Evolutionary conservation across 768 basidiomycete genomes (phyloP), one percentile per base, ranked within the genome.

Genomic region (Favolaschia claudopus): DNA sequence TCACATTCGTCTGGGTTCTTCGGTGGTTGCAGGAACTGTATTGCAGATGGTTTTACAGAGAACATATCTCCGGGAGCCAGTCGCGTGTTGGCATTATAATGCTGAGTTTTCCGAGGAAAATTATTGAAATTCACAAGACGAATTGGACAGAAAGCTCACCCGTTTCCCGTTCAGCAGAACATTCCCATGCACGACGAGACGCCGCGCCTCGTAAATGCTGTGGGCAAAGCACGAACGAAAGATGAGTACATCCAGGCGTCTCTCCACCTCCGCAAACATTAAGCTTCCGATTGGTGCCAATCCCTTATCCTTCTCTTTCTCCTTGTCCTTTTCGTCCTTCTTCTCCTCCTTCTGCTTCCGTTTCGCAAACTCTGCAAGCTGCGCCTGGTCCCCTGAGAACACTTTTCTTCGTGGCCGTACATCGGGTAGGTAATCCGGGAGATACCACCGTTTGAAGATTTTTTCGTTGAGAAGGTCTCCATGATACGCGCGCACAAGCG

Each of bases 201-300:
- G 77, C 65, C 95, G 81, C 4, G 97, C 97, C 66, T 94, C 89
- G 73, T 95, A 97, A 43, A 96, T 90, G 69, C 92, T 95, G 60
- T 87, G 84, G 27, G 89, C 90, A 65, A 99, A 89, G 71, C 96
- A 96, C 54, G 86, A 85, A 44, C 96, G 80, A 76, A 98, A 99
- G 46, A 99, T 76, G 71, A 98, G 86, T 40, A 94, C 89, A 69
- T 99, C 97, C 72, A 99, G 84, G 73, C 97, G 74, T 70, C 95
- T 83, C 80, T 99, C 97, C n/a, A 99, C 83, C 74, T 98, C 94
- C 0, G 86, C 74, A 72, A 96, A 92, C 92, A 99, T 96, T 83
- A 99, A 84, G 72, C 92, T 95, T 46, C 93, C 94, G 15, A 99
- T 91, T 6, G 97, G 97, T 17, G 95, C 89, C 66, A 92, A 82